phyloP scores from a whole-genome alignment of 2,329 filamentous ascomycete species.

The Colletotrichum sp. region DNA sequence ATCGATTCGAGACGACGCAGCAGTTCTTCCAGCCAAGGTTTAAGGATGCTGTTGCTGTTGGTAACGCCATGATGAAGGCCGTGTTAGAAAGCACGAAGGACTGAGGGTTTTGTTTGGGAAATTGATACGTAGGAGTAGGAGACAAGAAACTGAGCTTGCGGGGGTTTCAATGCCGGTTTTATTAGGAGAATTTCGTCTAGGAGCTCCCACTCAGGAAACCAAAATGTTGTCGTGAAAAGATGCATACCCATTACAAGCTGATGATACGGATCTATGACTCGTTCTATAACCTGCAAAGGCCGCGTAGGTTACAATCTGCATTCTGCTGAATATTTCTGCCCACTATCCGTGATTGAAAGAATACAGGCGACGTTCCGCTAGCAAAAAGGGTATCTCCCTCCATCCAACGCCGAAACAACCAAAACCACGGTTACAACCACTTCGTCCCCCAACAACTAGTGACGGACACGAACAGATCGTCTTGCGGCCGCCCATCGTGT shows the following conservation, averaged over 20 bases:
- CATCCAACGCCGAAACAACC: conserved; percentile 5
- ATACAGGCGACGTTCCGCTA: not conserved
- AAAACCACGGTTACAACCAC: not conserved
- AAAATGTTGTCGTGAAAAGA: not conserved
- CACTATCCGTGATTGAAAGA: not conserved
- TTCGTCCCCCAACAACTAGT: not conserved
- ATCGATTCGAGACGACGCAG: conserved; percentile 90
- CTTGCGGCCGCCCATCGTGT: not conserved
- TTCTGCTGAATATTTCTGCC: not conserved
- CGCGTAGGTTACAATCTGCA: not conserved
- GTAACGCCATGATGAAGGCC: conserved; percentile 97
- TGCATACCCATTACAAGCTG: not conserved
- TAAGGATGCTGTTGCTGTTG: conserved; percentile 82
- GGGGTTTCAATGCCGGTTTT: not conserved
- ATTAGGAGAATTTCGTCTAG: not conserved
- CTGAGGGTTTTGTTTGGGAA: not conserved
- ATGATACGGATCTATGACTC: not conserved
- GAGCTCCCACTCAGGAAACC: not conserved
- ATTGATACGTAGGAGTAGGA: not conserved
- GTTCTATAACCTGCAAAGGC: not conserved
- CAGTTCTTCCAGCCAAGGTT: conserved; percentile 91
- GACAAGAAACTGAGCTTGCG: not conserved
- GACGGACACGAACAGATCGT: not conserved
- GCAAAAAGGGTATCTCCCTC: not conserved
- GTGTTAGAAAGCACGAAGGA: conserved; percentile 79